phyloP scores from a whole-genome alignment of 2,329 filamentous ascomycete species.

The Stemphylium vesicarium region DNA sequence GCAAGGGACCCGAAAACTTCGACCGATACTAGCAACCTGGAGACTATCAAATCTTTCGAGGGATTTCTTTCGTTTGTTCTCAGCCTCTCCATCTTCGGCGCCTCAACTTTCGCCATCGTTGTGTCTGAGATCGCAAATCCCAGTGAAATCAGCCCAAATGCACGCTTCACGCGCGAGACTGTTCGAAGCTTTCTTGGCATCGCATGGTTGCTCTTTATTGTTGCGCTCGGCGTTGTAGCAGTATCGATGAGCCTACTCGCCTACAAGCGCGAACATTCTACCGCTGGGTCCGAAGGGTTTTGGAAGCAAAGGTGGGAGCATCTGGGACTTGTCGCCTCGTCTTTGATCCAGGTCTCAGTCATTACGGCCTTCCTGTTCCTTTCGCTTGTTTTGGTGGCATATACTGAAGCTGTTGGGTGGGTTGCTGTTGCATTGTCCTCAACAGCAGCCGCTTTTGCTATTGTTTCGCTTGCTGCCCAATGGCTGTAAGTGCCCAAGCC shows the following conservation, averaged over 20 bases:
- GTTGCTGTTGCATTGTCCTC: neutral
- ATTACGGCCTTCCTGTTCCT: neutral
- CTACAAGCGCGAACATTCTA: neutral
- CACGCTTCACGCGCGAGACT: neutral
- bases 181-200: neutral
- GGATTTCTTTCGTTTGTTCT: neutral
- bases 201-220: neutral
- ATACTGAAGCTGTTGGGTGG: neutral
- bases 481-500: neutral
- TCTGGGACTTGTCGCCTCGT: neutral
- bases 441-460: neutral
- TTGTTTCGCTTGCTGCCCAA: neutral
- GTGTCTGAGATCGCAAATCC: neutral
- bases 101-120: neutral
- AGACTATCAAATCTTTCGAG: neutral
- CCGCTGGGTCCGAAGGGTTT: neutral
- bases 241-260: neutral
- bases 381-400: neutral
- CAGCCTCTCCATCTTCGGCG: neutral
- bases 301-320: neutral
- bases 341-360: neutral
- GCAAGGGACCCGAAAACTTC: neutral
- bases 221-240: neutral
- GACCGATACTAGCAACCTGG: neutral
- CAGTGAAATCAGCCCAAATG: neutral